phyloP scores from a whole-genome alignment of 345 rosid species.

The Eucalyptus urophylla region DNA sequence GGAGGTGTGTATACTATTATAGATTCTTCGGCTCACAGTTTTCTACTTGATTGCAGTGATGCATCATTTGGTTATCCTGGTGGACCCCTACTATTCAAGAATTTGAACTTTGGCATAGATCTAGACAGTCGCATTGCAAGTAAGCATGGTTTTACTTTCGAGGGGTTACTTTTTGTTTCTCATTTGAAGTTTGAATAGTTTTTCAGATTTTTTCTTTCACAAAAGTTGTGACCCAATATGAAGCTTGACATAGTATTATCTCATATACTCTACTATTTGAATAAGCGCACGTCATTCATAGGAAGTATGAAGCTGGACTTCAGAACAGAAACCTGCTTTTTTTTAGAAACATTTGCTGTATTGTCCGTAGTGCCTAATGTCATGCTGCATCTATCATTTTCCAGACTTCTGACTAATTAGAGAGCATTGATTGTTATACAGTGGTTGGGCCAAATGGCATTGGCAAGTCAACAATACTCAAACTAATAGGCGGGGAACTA shows the following conservation, averaged over 20 bases:
- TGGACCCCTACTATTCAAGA: conserved; percentile 76
- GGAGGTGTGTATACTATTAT: not conserved
- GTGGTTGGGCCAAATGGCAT: conserved; percentile 99
- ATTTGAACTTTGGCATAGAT: conserved; percentile 96
- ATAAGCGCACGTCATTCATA: not conserved
- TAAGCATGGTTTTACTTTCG: conserved; percentile 24
- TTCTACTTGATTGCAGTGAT: conserved; percentile 47
- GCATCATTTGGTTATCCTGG: conserved; percentile 98
- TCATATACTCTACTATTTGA: not conserved
- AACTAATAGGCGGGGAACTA: conserved; percentile 87
- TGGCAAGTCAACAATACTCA: conserved; percentile 97
- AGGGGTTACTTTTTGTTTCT: not conserved
- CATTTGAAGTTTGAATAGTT: not conserved
- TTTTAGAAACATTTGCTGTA: not conserved
- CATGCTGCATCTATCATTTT: not conserved
- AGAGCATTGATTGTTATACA: conserved; percentile 7
- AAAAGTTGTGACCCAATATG: not conserved
- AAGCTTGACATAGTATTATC: not conserved
- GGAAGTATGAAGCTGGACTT: not conserved
- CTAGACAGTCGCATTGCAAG: conserved; percentile 98
- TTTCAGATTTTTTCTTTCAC: not conserved
- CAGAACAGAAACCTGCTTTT: not conserved
- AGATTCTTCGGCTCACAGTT: not conserved
- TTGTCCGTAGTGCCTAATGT: not conserved
- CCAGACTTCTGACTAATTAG: not conserved